These are phyloP conservation scores for Barnettozyma sp. DNA, from an alignment of 805 yeast species.

Conservation along the genomic window DNA sequence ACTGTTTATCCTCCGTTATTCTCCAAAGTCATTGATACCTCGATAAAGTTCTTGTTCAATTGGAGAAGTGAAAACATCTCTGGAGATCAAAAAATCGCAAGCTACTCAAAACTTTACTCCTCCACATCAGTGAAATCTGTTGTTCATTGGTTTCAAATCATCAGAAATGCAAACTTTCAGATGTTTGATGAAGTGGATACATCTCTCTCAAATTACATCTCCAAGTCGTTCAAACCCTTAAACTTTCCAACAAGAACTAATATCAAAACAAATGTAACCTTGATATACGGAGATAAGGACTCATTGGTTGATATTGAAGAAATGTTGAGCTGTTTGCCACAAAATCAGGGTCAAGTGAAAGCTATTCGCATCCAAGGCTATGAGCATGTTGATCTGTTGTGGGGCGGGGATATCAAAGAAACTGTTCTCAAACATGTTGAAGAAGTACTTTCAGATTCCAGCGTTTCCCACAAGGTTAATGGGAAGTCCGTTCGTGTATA, in stretches of 20 bases:
- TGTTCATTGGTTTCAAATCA: slow-evolving; percentile 83
- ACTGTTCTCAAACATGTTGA: slow-evolving; percentile 30
- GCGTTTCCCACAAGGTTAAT: background rate
- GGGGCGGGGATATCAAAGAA: slow-evolving; percentile 67
- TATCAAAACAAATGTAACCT: slow-evolving; percentile 62
- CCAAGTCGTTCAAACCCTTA: slow-evolving; percentile 30
- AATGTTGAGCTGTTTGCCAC: slow-evolving; percentile 64
- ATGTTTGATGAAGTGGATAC: slow-evolving; percentile 18
- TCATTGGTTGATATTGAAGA: slow-evolving; percentile 81
- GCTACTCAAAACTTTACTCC: slow-evolving; percentile 77
- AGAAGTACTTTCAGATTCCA: background rate
- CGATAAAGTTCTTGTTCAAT: slow-evolving; percentile 55
- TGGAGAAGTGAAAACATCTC: slow-evolving; percentile 68
- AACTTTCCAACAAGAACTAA: slow-evolving; percentile 54
- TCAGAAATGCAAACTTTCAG: slow-evolving; percentile 48
- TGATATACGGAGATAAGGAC: slow-evolving; percentile 76
- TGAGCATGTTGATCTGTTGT: slow-evolving; percentile 85
- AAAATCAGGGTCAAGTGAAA: slow-evolving; percentile 30
- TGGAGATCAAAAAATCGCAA: slow-evolving; percentile 56
- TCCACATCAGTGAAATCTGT: slow-evolving; percentile 76
- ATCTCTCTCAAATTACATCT: slow-evolving; percentile 31
- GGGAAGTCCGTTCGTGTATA: background rate
- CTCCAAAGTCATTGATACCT: slow-evolving; percentile 55
- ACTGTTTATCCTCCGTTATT: slow-evolving; percentile 68
- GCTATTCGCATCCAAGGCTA: slow-evolving; percentile 57